A percentile compares a stretch with the other conserved stretches of the same genome.
These are phyloP conservation scores for Amesomyces nigricolor DNA, from an alignment of 2,329 filamentous ascomycete genomes.

Conservation along the genomic window DNA sequence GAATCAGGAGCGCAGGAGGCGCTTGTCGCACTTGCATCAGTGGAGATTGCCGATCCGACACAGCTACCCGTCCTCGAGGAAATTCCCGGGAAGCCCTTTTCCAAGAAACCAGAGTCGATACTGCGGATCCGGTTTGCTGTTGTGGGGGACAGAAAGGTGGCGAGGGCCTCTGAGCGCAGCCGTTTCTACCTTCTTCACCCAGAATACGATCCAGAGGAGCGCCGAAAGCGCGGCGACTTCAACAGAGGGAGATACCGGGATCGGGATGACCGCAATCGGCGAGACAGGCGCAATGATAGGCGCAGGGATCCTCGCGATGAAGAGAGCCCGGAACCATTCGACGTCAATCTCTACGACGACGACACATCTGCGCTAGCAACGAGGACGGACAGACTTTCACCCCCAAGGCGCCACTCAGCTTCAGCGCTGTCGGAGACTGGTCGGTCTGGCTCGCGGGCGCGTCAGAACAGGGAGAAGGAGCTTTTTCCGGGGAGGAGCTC, in stretches of 20 bases:
- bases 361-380: slow-evolving; percentile 38
- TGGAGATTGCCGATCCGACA: slow-evolving; percentile 48
- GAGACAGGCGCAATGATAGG: slow-evolving; percentile 37
- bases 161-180: slow-evolving; percentile 72
- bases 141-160: slow-evolving; percentile 70
- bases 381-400: slow-evolving; percentile 23
- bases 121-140: slow-evolving; percentile 72
- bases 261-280: slow-evolving; percentile 44
- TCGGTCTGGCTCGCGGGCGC: slow-evolving; percentile 28
- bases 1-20: slow-evolving; percentile 49
- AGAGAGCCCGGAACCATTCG: slow-evolving; percentile 48
- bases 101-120: slow-evolving; percentile 60
- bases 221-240: slow-evolving; percentile 50
- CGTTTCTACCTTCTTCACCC: slow-evolving; percentile 91
- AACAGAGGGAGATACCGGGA: slow-evolving; percentile 54
- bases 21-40: slow-evolving; percentile 46
- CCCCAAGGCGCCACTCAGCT: slow-evolving; percentile 24
- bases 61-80: slow-evolving; percentile 57
- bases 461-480: slow-evolving; percentile 51
- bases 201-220: slow-evolving; percentile 76
- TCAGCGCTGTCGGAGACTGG: slow-evolving; percentile 28
- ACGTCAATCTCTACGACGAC: slow-evolving; percentile 79
- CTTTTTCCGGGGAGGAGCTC: slow-evolving; percentile 49
- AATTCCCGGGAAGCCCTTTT: slow-evolving; percentile 63
- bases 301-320: slow-evolving; percentile 55